Evolutionary conservation across 345 rosid species (phyloP).

Genomic region (Acer saccharum): DNA sequence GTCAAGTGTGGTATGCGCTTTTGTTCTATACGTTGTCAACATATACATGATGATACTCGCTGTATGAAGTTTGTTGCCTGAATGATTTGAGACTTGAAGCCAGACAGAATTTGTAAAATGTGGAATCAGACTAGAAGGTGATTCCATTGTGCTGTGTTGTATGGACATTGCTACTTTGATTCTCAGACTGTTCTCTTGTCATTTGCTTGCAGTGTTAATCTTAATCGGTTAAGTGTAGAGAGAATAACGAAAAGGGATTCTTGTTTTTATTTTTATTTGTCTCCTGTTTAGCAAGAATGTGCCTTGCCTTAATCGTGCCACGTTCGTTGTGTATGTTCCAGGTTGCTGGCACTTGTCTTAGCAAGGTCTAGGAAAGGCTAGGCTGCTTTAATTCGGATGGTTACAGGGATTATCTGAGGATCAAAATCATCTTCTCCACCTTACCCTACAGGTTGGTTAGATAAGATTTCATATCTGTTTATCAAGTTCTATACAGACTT

Average conservation of each 20-base stretch:
- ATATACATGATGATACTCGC: slow-evolving; percentile 81
- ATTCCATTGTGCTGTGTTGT: not conserved
- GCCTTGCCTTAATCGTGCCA: slow-evolving; percentile 3
- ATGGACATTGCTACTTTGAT: slow-evolving; percentile 1
- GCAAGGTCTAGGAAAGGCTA: not conserved
- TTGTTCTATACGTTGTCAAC: slow-evolving; percentile 80
- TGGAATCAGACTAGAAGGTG: slow-evolving; percentile 9
- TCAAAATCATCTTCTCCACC: not conserved
- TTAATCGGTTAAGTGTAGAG: not conserved
- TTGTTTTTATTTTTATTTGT: not conserved
- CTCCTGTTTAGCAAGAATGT: not conserved
- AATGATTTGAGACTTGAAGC: slow-evolving; percentile 17
- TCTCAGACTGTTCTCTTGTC: not conserved
- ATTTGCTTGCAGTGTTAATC: not conserved
- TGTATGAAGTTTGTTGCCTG: slow-evolving; percentile 91
- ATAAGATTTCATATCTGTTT: not conserved
- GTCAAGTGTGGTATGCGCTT: slow-evolving; percentile 84
- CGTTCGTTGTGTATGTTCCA: not conserved
- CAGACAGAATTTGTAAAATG: not conserved
- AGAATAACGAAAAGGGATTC: not conserved
- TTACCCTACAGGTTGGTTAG: slow-evolving; percentile 16
- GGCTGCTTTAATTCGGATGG: not conserved
- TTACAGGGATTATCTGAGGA: not conserved
- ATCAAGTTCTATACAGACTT: not conserved
- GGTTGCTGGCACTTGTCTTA: slow-evolving; percentile 12